phyloP scores from a whole-genome alignment of 2,329 filamentous ascomycete species.

The Claviceps purpurea region DNA sequence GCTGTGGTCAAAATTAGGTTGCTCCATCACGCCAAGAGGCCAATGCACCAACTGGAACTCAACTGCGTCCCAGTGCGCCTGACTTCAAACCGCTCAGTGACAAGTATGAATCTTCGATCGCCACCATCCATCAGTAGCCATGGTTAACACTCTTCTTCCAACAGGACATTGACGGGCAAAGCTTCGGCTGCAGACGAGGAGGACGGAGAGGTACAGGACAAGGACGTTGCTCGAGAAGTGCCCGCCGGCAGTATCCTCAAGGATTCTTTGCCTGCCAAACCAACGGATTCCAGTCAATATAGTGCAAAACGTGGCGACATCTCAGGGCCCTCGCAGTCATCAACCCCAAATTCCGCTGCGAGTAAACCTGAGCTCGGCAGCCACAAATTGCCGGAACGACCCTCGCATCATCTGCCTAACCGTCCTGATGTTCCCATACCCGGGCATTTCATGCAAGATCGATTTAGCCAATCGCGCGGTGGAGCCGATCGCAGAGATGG shows the following conservation, averaged over 20 bases:
- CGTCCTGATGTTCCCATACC: constrained; percentile 45
- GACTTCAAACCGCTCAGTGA: constrained; percentile 47
- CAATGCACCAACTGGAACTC: constrained; percentile 20
- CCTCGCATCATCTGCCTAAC: constrained; percentile 34
- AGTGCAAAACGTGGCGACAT: constrained; percentile 13
- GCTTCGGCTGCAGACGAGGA: constrained; percentile 39
- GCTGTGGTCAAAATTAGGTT: constrained; percentile 11
- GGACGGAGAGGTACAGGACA: constrained; percentile 61
- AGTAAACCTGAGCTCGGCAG: constrained; percentile 17
- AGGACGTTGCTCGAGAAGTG: constrained; percentile 10
- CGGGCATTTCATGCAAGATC: constrained; percentile 31
- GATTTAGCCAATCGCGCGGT: constrained; percentile 28
- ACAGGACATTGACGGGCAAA: constrained; percentile 10
- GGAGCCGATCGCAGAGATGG: constrained; percentile 26
- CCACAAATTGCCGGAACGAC: constrained; percentile 24
- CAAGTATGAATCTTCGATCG: constrained; percentile 20
- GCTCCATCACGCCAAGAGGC: constrained; percentile 15
- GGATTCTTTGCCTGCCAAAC: constrained; percentile 23
- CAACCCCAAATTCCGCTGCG: constrained; percentile 15
- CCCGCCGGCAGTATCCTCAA: constrained; percentile 9
- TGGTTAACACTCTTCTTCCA: constrained; percentile 8
- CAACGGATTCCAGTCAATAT: constrained; percentile 15
- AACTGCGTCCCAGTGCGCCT: constrained; percentile 43
- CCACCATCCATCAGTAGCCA: background rate
- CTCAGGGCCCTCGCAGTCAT: constrained; percentile 12